Evolutionary conservation across 2,329 filamentous ascomycete genomes (phyloP).

Genomic region (Annulohypoxylon truncatum): DNA sequence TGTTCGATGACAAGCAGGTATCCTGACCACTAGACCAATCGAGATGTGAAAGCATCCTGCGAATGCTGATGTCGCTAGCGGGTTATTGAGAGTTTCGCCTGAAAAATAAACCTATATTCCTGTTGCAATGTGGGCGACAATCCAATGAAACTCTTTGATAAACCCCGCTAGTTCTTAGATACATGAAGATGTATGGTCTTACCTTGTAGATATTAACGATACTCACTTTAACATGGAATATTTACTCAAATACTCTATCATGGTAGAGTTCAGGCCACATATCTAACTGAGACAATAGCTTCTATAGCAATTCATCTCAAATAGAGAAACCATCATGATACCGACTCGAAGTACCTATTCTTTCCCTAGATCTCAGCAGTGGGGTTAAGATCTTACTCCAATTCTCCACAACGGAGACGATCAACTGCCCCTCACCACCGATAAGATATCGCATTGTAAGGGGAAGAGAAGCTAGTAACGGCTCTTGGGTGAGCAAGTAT

Average conservation of each 20-base stretch:
- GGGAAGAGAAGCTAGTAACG: not conserved
- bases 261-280: not conserved
- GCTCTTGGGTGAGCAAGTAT: slow-evolving; percentile 19
- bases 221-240: not conserved
- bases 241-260: not conserved
- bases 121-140: not conserved
- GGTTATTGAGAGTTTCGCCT: not conserved
- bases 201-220: not conserved
- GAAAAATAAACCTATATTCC: not conserved
- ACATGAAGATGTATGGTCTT: not conserved
- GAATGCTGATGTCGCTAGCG: slow-evolving; percentile 6
- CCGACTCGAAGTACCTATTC: not conserved
- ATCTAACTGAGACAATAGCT: not conserved
- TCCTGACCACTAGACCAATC: slow-evolving; percentile 43
- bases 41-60: slow-evolving; percentile 31
- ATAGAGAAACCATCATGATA: not conserved
- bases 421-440: slow-evolving; percentile 34
- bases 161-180: not conserved
- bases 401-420: slow-evolving; percentile 20
- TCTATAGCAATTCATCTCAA: not conserved
- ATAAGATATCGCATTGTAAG: slow-evolving; percentile 23
- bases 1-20: slow-evolving; percentile 39
- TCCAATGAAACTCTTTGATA: not conserved
- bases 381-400: slow-evolving; percentile 19
- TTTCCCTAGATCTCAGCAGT: slow-evolving; percentile 1